Percentiles rank a stretch among this genome's conserved stretches.
Conservation (phyloP, 345 rosid genomes). For the Hibiscus tridactylites region DNA sequence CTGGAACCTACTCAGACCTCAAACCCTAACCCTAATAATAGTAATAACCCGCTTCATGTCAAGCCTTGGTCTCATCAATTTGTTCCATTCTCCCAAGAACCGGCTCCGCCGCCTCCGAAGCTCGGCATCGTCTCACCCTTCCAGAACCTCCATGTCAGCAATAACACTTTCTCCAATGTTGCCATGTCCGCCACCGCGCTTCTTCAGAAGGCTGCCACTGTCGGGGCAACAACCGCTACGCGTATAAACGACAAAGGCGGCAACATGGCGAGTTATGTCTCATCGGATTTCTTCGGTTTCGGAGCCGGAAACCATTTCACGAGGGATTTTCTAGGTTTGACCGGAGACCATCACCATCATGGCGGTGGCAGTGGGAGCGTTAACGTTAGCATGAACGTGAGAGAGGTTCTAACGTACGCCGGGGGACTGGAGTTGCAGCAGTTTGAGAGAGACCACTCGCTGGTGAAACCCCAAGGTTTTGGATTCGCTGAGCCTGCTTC, state of each 20-base stretch:
- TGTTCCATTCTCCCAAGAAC: slow-evolving; percentile 23
- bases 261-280: slow-evolving; percentile 13
- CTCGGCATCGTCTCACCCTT: slow-evolving; percentile 18
- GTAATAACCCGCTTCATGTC: slow-evolving; percentile 18
- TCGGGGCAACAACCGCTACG: slow-evolving; percentile 25
- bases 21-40: slow-evolving; percentile 19
- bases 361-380: slow-evolving; percentile 10
- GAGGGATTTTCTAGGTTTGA: slow-evolving; percentile 74
- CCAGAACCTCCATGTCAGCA: slow-evolving; percentile 23
- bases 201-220: slow-evolving; percentile 75
- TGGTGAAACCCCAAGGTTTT: slow-evolving; percentile 40
- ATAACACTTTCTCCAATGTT: slow-evolving; percentile 15
- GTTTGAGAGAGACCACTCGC: slow-evolving; percentile 33
- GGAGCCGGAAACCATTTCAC: slow-evolving; percentile 39
- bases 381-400: slow-evolving; percentile 36
- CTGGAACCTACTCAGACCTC: slow-evolving; percentile 28
- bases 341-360: slow-evolving; percentile 20
- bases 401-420: slow-evolving; percentile 40
- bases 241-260: slow-evolving; percentile 7
- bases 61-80: slow-evolving; percentile 37
- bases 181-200: slow-evolving; percentile 58
- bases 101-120: slow-evolving; percentile 5
- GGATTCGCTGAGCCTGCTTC: slow-evolving; percentile 41
- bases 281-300: slow-evolving; percentile 28
- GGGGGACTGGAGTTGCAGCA: slow-evolving; percentile 45